Evolutionary conservation across 768 basidiomycete genomes (phyloP).

Genomic region (Xerocomus spinulosus): DNA sequence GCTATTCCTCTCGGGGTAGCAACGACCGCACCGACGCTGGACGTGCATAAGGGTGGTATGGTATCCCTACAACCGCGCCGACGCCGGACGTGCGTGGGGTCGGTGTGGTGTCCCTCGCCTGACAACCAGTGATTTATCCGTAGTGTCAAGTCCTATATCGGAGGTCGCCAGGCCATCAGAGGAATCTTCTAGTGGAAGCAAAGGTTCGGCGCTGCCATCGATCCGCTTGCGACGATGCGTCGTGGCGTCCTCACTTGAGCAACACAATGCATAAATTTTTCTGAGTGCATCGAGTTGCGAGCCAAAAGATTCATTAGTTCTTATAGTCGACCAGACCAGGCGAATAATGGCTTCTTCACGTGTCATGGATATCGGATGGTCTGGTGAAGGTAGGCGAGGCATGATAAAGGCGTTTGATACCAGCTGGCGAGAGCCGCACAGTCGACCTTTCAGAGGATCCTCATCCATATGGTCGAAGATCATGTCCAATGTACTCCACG

Average conservation of each 20-base stretch:
- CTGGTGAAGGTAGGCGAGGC: slow-evolving; percentile 25
- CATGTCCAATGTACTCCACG: slow-evolving; percentile 16
- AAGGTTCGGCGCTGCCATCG: slow-evolving; percentile 3
- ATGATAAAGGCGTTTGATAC: slow-evolving; percentile 15
- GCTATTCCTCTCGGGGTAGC: slow-evolving; percentile 14
- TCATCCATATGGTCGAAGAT: slow-evolving; percentile 19
- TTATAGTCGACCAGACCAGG: slow-evolving; percentile 20
- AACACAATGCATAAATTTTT: not conserved
- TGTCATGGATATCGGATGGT: slow-evolving; percentile 13
- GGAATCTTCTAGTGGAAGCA: slow-evolving; percentile 18
- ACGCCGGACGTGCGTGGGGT: slow-evolving; percentile 18
- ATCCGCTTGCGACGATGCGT: slow-evolving; percentile 8
- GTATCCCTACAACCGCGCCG: no score
- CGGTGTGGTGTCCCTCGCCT: slow-evolving; percentile 4
- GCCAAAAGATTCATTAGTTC: slow-evolving; percentile 8
- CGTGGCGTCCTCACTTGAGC: not conserved
- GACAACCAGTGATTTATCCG: slow-evolving; percentile 18
- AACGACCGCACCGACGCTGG: slow-evolving; percentile 15
- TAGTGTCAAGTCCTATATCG: not conserved
- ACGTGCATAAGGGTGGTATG: no score
- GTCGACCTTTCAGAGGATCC: not conserved
- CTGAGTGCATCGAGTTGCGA: not conserved
- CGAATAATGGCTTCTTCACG: slow-evolving; percentile 18
- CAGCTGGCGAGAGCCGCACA: slow-evolving; percentile 4
- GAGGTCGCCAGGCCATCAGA: not conserved